Percentiles rank a stretch among this genome's conserved stretches.
phyloP scores from a whole-genome alignment of 2,329 filamentous ascomycete species.

The Fusarium denticulatum region DNA sequence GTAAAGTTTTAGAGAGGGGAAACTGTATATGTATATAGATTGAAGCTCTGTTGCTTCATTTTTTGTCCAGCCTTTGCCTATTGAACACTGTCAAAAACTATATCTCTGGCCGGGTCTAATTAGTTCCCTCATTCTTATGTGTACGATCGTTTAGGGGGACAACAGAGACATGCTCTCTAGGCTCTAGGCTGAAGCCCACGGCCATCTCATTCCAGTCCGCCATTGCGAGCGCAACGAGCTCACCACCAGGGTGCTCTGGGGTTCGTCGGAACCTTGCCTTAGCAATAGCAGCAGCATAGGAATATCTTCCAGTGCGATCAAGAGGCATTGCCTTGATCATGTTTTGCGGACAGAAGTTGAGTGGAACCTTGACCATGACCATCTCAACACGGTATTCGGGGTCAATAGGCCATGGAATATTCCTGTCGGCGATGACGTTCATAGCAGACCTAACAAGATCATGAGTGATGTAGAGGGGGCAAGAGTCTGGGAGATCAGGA shows the following conservation, averaged over 20 bases:
- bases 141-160: neutral
- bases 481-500: constrained; percentile 4
- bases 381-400: neutral
- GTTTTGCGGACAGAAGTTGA: neutral
- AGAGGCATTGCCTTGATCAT: constrained; percentile 2
- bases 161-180: neutral
- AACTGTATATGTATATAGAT: neutral
- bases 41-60: neutral
- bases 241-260: constrained; percentile 9
- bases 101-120: neutral
- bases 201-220: neutral
- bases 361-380: constrained; percentile 2
- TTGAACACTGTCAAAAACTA: neutral
- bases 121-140: neutral
- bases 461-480: constrained; percentile 6
- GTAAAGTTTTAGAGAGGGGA: no score
- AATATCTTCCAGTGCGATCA: neutral
- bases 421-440: neutral
- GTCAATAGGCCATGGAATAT: neutral
- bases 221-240: constrained; percentile 1
- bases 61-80: neutral
- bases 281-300: constrained; percentile 3
- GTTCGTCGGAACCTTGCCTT: constrained; percentile 15
- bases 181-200: neutral
- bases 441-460: constrained; percentile 3